A percentile compares a stretch with the other conserved stretches of the same genome.
Conservation (phyloP, 371 early-diverging fungal species). For the Choanephora cucurbitarum region DNA sequence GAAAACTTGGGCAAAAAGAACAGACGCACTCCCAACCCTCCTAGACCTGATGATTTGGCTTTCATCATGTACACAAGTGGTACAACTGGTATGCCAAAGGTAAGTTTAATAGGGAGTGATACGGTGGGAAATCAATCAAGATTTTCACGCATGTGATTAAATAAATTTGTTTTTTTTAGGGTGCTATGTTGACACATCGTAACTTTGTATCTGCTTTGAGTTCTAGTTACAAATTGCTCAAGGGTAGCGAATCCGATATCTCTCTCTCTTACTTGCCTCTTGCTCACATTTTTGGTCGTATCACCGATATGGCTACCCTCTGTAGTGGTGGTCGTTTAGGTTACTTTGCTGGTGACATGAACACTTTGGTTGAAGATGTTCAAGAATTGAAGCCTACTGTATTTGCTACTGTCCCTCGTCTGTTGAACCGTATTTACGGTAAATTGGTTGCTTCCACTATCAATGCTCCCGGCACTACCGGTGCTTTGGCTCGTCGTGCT, state of each 20-base stretch:
- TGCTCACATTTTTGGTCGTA: conserved; percentile 93
- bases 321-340: conserved; percentile 69
- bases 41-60: conserved; percentile 66
- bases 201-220: conserved; percentile 51
- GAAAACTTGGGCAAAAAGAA: conserved; percentile 58
- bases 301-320: conserved; percentile 32
- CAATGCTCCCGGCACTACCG: conserved; percentile 66
- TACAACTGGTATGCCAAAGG: conserved; percentile 75
- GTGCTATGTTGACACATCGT: conserved; percentile 54
- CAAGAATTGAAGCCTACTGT: conserved; percentile 80
- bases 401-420: conserved; percentile 89
- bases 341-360: conserved; percentile 84
- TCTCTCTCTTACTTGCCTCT: conserved; percentile 81
- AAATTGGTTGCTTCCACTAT: conserved; percentile 73
- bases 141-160: conserved; percentile 18
- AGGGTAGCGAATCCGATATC: conserved; percentile 35
- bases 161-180: conserved; percentile 26
- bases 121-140: no score
- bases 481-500: conserved; percentile 63
- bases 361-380: conserved; percentile 82
- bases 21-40: conserved; percentile 43
- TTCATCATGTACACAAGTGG: conserved; percentile 98
- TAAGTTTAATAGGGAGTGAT: conserved; percentile 14
- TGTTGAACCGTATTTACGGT: conserved; percentile 91
- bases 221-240: conserved; percentile 26